A percentile compares a stretch with the other conserved stretches of the same genome.
phyloP scores from a whole-genome alignment of 2,329 filamentous ascomycete genomes.

The Aspergillus novofumigatus region DNA sequence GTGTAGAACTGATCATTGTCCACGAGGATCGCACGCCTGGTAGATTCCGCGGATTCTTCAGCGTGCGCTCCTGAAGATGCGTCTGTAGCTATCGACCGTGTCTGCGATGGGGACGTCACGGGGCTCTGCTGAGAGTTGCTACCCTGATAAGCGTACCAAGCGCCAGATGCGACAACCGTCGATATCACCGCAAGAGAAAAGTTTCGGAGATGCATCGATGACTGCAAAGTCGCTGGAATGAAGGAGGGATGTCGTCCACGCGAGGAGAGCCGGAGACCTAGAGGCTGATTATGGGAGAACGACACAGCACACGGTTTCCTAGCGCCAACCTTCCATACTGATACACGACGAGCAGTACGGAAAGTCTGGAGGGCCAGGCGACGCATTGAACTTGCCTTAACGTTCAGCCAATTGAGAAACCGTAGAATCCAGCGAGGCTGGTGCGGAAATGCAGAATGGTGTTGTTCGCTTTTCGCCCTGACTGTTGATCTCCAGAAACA shows the following conservation, averaged over 20 bases:
- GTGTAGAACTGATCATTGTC: conserved; percentile 89
- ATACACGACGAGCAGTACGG: conserved; percentile 44
- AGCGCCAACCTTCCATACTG: conserved; percentile 41
- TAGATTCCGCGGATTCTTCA: conserved; percentile 50
- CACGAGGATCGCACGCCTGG: conserved; percentile 70
- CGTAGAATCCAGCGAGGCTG: conserved; percentile 8
- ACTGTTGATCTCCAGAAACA: not conserved
- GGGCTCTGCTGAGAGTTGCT: conserved; percentile 24
- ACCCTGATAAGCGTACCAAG: conserved; percentile 48
- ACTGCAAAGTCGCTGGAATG: conserved; percentile 35
- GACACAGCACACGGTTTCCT: conserved; percentile 33
- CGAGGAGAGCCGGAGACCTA: conserved; percentile 33
- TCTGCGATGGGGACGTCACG: conserved; percentile 21
- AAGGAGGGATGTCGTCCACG: conserved; percentile 32
- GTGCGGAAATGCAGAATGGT: not conserved
- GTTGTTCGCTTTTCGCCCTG: not conserved
- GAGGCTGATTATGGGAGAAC: conserved; percentile 35
- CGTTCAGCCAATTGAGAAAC: conserved; percentile 2
- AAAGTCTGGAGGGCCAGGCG: conserved; percentile 44
- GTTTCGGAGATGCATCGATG: conserved; percentile 48
- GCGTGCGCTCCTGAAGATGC: conserved; percentile 25
- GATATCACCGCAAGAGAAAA: conserved; percentile 47
- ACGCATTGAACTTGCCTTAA: conserved; percentile 40
- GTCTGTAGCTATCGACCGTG: conserved; percentile 22
- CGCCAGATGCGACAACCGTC: conserved; percentile 45